Evolutionary conservation across 2,329 filamentous ascomycete genomes (phyloP).

Genomic region (Stachybotrys chlorohalonatus): DNA sequence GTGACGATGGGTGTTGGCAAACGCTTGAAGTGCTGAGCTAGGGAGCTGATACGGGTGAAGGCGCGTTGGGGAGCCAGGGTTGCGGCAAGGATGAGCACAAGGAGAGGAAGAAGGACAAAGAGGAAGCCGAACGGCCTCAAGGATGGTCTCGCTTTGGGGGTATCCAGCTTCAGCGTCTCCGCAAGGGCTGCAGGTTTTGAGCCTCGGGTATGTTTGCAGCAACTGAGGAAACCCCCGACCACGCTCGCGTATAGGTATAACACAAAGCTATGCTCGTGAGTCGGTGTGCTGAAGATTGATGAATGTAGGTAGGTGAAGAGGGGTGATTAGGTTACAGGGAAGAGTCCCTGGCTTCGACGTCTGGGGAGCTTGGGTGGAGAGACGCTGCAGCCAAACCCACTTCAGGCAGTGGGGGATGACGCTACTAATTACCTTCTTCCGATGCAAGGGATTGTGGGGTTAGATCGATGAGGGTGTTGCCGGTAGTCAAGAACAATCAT

Average conservation of each 20-base stretch:
- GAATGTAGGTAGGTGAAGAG: neutral
- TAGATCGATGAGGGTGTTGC: too few relatives aligned
- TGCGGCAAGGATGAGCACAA: constrained; percentile 50
- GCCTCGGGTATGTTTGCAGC: neutral
- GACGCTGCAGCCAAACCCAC: neutral
- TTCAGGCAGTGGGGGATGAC: neutral
- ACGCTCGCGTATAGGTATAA: neutral
- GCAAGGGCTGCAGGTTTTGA: neutral
- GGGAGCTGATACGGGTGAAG: constrained; percentile 46
- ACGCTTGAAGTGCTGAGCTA: constrained; percentile 47
- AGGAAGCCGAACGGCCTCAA: constrained; percentile 15
- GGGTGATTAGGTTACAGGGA: neutral
- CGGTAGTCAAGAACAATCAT: neutral
- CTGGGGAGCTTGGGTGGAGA: neutral
- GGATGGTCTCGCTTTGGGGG: constrained; percentile 9
- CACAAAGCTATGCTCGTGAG: neutral
- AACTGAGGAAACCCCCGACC: neutral
- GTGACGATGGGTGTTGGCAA: constrained; percentile 16
- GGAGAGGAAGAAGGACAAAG: constrained; percentile 36
- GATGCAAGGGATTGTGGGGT: neutral
- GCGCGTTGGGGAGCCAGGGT: constrained; percentile 60
- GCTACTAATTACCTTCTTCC: too few relatives aligned
- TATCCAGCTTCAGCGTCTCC: constrained; percentile 14
- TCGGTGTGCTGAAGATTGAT: neutral
- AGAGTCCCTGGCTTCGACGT: neutral